Base-by-base conservation (phyloP, 805 yeast genomes). In the Teunomyces barrocoloradensis region DNA sequence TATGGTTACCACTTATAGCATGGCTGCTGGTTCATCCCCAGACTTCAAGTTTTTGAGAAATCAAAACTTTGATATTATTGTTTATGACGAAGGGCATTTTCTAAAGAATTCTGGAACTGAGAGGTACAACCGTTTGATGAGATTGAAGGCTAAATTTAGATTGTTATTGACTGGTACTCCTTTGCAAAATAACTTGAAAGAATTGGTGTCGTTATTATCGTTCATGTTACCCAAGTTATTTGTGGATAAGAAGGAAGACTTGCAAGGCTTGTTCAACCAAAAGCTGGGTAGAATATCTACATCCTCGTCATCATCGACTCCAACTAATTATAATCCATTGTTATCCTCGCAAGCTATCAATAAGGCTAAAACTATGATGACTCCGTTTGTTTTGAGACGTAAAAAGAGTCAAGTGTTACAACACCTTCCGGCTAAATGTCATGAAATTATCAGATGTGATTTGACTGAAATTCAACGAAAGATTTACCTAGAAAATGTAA, bases 41-140 rank as follows among this genome's bases (percentile, higher is more conserved):
- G 99, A 94, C 65, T 81, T 83, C 56, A 79, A 84, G 25, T 94
- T 94, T 60, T 74, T 94, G 56, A 82, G 82, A 60, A 76, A 79
- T 52, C 81, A 84, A 58, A 75, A 80, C 18, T 94, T 94, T 66
- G 89, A 94, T 64, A 88, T 86, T 54, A 82, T 96, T 51, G 92
- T 94, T 1, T 94, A 89, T 61, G 99, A 94, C 66, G 99, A 94
- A 73, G 99, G 99, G 2, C 99, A 94, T 66, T 84, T 94, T 88
- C 75, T 94, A 56, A 94, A 94, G 64, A 94, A 94, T 65, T 87
- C 96, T 2, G 75, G 79, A 50, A 81, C 94, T 27, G 98, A 92
- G 58, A 77, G 99, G 56, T 94, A 92, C 63, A 75, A 72, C 50
- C 92, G 90, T 66, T 74, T 94, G 51, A 91, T 92, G 96, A 81